These are phyloP conservation scores for Linderniella brevidens DNA, from an alignment of 257 asterid species.

Conservation along the genomic window DNA sequence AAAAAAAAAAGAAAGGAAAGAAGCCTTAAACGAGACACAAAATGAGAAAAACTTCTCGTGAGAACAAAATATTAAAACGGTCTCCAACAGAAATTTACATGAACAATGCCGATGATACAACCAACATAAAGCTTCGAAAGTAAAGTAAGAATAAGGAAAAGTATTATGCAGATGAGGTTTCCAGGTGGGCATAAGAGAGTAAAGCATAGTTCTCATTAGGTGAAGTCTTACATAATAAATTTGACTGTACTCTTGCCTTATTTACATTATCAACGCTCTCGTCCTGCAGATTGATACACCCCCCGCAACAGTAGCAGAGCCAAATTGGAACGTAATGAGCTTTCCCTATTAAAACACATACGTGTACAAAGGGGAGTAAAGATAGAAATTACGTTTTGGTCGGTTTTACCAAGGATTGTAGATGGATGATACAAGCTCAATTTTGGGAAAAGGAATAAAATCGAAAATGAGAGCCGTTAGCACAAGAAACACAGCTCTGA, in stretches of 20 bases:
- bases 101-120: neutral
- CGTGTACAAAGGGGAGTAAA: too few relatives aligned
- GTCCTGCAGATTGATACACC: constrained; percentile 28
- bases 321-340: constrained; percentile 2
- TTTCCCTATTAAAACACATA: too few relatives aligned
- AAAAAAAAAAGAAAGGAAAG: neutral
- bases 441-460: too few relatives aligned
- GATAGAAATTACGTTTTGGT: too few relatives aligned
- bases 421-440: too few relatives aligned
- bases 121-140: constrained; percentile 10
- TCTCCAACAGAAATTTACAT: too few relatives aligned
- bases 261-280: constrained; percentile 55
- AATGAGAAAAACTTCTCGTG: too few relatives aligned
- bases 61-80: too few relatives aligned
- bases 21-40: too few relatives aligned
- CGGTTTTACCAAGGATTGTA: too few relatives aligned
- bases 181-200: constrained; percentile 82
- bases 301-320: neutral
- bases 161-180: constrained; percentile 77
- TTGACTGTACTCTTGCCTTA: constrained; percentile 95
- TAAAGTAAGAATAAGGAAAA: neutral
- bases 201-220: constrained; percentile 72
- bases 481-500: too few relatives aligned
- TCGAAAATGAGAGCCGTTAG: too few relatives aligned
- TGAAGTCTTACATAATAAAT: constrained; percentile 80